phyloP scores from a whole-genome alignment of 345 rosid species.

The Bruguiera parviflora region DNA sequence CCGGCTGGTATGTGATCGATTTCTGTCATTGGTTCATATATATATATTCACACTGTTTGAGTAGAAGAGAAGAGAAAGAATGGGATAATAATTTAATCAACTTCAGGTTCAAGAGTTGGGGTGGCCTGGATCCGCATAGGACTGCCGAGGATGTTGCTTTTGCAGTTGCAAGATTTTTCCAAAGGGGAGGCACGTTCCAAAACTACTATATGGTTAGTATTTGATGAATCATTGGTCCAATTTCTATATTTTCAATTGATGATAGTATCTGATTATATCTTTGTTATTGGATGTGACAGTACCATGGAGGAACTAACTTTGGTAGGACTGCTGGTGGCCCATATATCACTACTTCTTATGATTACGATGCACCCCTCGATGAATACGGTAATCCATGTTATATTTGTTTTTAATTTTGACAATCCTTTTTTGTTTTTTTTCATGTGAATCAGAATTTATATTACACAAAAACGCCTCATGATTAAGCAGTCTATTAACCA shows the following conservation, averaged over 20 bases:
- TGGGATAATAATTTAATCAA: neutral
- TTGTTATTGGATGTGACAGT: conserved; percentile 25
- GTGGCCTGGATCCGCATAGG: conserved; percentile 49
- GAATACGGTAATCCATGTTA: conserved; percentile 29
- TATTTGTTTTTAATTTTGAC: neutral
- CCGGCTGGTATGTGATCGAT: conserved; percentile 45
- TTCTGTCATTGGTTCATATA: neutral
- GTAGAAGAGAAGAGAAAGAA: conserved; percentile 16
- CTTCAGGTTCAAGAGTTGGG: conserved; percentile 57
- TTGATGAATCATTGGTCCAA: conserved; percentile 4
- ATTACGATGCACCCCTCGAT: conserved; percentile 59
- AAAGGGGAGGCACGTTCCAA: conserved; percentile 51
- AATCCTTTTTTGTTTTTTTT: too few relatives aligned
- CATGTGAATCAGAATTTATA: too few relatives aligned
- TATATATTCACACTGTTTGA: neutral
- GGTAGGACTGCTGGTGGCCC: conserved; percentile 66
- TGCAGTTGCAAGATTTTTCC: conserved; percentile 56
- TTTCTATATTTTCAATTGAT: neutral
- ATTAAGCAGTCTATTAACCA: neutral
- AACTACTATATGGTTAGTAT: conserved; percentile 66
- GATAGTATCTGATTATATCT: neutral
- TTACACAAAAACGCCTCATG: too few relatives aligned
- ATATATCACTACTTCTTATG: conserved; percentile 57
- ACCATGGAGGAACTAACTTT: conserved; percentile 72
- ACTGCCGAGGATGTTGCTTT: conserved; percentile 62